Evolutionary conservation across 257 asterid species (phyloP).

Genomic region (Eustoma russellianum): DNA sequence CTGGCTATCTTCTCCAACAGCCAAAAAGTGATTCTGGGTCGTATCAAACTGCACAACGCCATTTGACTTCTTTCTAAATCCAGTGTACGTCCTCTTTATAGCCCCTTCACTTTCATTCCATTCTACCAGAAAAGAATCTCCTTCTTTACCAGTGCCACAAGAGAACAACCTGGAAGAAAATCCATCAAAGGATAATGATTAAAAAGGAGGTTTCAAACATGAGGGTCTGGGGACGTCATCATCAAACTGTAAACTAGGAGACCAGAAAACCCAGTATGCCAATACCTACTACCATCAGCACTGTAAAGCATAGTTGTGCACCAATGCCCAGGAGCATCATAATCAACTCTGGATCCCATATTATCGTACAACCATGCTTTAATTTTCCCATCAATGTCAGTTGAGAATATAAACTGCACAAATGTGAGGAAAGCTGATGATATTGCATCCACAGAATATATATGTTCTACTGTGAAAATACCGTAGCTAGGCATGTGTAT

Average conservation of each 20-base stretch:
- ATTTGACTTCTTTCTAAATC: constrained; percentile 72
- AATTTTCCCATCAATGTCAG: constrained; percentile 93
- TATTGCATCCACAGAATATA: not conserved
- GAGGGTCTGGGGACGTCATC: too few species aligned
- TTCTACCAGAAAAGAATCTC: constrained; percentile 89
- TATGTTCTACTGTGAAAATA: not conserved
- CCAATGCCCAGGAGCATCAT: constrained; percentile 98
- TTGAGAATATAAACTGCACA: constrained; percentile 86
- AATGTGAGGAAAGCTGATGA: constrained; percentile 9
- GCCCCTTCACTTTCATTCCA: constrained; percentile 99
- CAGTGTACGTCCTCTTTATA: constrained; percentile 74
- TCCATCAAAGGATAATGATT: too few species aligned
- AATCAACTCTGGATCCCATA: constrained; percentile 96
- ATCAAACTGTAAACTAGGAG: not conserved
- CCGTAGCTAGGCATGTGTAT: too few species aligned
- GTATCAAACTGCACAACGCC: constrained; percentile 93
- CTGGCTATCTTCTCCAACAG: constrained; percentile 92
- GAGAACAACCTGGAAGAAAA: constrained; percentile 64
- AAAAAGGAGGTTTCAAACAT: too few species aligned
- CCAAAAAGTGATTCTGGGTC: constrained; percentile 85
- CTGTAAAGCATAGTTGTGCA: constrained; percentile 93
- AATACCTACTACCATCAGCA: constrained; percentile 96
- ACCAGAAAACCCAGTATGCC: constrained; percentile 1
- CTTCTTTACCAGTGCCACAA: constrained; percentile 97
- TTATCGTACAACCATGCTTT: constrained; percentile 97